These are phyloP conservation scores for Backusella macrospora DNA, from an alignment of 192 early-diverging fungal species.

Conservation along the genomic window DNA sequence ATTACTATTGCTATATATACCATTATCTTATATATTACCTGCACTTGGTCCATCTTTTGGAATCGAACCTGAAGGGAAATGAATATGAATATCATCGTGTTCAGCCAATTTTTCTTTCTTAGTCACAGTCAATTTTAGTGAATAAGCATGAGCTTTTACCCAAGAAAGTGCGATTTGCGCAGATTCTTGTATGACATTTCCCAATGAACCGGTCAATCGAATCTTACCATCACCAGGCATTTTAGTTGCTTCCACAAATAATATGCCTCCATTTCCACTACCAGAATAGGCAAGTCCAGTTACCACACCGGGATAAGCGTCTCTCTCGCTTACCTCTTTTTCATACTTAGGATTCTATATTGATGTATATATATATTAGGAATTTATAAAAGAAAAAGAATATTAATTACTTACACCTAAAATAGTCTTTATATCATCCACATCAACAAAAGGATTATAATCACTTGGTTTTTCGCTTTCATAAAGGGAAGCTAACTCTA, in stretches of 20 bases:
- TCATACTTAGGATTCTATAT: conserved; percentile 59
- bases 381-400: too few species aligned
- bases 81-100: conserved; percentile 82
- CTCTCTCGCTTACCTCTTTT: conserved; percentile 70
- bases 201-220: conserved; percentile 73
- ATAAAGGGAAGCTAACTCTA: conserved; percentile 59
- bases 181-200: conserved; percentile 87
- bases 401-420: conserved; percentile 65
- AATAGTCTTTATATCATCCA: conserved; percentile 60
- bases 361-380: neutral
- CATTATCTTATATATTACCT: conserved; percentile 34
- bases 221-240: conserved; percentile 74
- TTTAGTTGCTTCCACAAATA: conserved; percentile 81
- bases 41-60: conserved; percentile 85
- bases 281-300: conserved; percentile 84
- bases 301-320: conserved; percentile 71
- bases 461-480: conserved; percentile 41
- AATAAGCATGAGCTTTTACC: conserved; percentile 70
- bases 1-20: conserved; percentile 29
- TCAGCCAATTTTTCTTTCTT: conserved; percentile 53
- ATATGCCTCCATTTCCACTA: conserved; percentile 68
- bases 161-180: conserved; percentile 77
- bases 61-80: conserved; percentile 78
- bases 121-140: conserved; percentile 53
- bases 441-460: conserved; percentile 52